Evolutionary conservation across 2,329 filamentous ascomycete species (phyloP), one percentile per base, ranked within the genome.

Genomic region (Hypoxylon sp.): DNA sequence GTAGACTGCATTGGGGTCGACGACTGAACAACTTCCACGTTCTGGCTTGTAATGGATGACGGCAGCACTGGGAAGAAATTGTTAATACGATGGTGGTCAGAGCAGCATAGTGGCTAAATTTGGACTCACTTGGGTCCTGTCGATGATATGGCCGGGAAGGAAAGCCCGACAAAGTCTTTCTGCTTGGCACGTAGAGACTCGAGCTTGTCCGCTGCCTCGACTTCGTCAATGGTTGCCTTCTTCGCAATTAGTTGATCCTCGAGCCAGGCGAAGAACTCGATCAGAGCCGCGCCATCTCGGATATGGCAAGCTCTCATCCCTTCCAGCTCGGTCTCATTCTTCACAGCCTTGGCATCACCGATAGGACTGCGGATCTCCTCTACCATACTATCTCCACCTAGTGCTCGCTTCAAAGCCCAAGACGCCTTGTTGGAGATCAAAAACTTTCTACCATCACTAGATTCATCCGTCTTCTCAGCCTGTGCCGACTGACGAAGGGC

Each of bases 21-120:
- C 91, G 19, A 82, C 76, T 6, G 91, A 83, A 72, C 93, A 97
- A 57, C 80, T 87, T 13, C 89, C 91, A 46, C 82, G 84, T 67
- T 96, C 90, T 0, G 94, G 92, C 62, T 88, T 89, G 77, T 99
- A 99, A 70, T 99, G 94, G 50, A 99, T 99, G 8, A 99, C 83
- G 4, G 94, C 94, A 50, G 91, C 94, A 69, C 94, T 96, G 9
- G 4, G 27, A 17, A 17, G 7, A 25, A 7, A 20, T 8, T 2
- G 26, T 59, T 12, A 66, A 52, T 13, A 51, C 27, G n/a, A n/a
- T n/a, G n/a, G n/a, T n/a, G n/a, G n/a, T n/a, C n/a, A n/a, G n/a
- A n/a, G n/a, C n/a, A n/a, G n/a, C n/a, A n/a, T n/a, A n/a, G n/a
- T n/a, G n/a, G n/a, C n/a, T n/a, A n/a, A n/a, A n/a, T n/a, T n/a